Percentiles rank a stretch among this genome's conserved stretches.
phyloP scores from a whole-genome alignment of 495 filamentous ascomycete species.

The Neohortaea acidophila region DNA sequence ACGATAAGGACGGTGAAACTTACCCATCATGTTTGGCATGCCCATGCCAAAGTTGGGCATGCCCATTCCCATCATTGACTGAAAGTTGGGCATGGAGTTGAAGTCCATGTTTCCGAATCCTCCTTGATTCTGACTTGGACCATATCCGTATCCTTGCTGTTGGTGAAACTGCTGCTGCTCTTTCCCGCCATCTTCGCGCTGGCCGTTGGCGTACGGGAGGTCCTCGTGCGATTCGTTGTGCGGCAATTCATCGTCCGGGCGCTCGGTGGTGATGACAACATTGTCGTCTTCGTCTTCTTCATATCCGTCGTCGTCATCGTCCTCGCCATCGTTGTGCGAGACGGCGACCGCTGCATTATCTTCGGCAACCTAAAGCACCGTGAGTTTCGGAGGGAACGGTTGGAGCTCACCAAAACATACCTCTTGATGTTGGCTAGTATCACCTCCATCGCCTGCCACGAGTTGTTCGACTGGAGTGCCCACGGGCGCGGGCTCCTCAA shows the following conservation, averaged over 20 bases:
- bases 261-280: constrained; percentile 12
- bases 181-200: neutral
- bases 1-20: neutral
- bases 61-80: constrained; percentile 57
- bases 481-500: no score
- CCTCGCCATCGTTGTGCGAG: neutral
- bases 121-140: constrained; percentile 18
- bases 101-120: constrained; percentile 41
- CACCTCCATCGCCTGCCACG: no score
- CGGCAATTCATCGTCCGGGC: constrained; percentile 1
- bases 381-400: no score
- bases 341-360: no score
- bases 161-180: neutral
- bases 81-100: constrained; percentile 46
- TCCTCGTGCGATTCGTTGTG: no score
- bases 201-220: no score
- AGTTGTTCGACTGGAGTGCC: no score
- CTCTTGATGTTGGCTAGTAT: no score
- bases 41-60: constrained; percentile 47
- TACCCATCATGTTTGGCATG: constrained; percentile 65
- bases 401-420: no score
- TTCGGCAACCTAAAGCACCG: no score
- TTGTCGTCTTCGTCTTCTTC: constrained; percentile 15
- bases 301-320: constrained; percentile 6
- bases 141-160: constrained; percentile 5